Evolutionary conservation across 768 basidiomycete species (phyloP), one percentile per base, ranked within the genome.

Genomic region (Suillus weaverae): DNA sequence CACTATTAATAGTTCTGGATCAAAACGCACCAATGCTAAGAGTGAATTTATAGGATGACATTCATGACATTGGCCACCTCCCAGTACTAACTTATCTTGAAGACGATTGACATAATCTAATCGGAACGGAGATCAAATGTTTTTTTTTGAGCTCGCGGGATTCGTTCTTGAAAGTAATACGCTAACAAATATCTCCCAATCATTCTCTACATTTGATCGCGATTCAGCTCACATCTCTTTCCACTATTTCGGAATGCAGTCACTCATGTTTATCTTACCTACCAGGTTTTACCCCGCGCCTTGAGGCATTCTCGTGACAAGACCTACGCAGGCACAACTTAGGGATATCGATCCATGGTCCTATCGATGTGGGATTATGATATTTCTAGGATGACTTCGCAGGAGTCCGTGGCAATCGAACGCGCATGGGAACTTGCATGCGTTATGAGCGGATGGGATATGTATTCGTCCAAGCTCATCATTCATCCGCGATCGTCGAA

Each of bases 401-500:
- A 57, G 38, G 26, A 41, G 26, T 59, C 39, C 26, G 57, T 30
- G 38, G 30, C 1, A 30, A 11, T 59, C 38, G 38, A 57, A 16
- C 5, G 8, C 16, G 2, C 36, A 30, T 38, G 7, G 22, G 16
- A 57, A 57, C 4, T 39, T 30, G 10, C 56, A 26, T 39, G 56
- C 16, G 35, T 38, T 26, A 36, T 56, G n/a, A 56, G 35, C 35
- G 55, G 55, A 36, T 56, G 22, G 4, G 8, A 53, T 16, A 32
- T 51, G 8, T 9, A 18, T 53, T 10, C 13, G 7, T 41, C 26
- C 10, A 59, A 59, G 39, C 6, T 11, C 26, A 59, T 20, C 38
- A 41, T 30, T 59, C 56, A 59, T 41, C 39, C 20, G 57, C 57
- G 57, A 41, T 41, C 11, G 5, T 41, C 57, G 57, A 54, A 39